Evolutionary conservation across 1,284 basidiomycete genomes (phyloP), one percentile per base, ranked within the genome.

Genomic region (Ganoderma resinaceum): DNA sequence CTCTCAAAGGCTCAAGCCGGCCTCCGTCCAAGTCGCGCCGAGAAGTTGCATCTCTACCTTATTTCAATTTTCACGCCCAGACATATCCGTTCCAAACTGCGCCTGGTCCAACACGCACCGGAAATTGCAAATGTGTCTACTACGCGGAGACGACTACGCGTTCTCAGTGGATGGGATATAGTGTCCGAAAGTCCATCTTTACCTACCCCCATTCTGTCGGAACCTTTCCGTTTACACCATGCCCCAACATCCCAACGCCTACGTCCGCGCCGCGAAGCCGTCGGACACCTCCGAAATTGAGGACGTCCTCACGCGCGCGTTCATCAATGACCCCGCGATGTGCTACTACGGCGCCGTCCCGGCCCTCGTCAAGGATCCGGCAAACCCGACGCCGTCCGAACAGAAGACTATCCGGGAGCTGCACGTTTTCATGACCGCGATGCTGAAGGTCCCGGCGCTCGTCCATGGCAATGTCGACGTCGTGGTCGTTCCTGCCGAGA

Each of bases 321-420:
- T 60, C 58, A 29, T 60, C 12, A 60, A 60, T 16, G 58, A 60
- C 23, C 58, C 58, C 23, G 29, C 58, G 2, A 60, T 60, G 58
- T 40, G 58, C 37, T 60, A 18, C 12, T 60, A 60, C 20, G 35
- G 58, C 38, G 14, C 14, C 7, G 35, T 12, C 8, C 12, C n/a
- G n/a, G 58, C 38, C 6, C n/a, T 60, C 11, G 38, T 60, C 11
- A 26, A 23, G 23, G 58, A 60, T 14, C 35, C 37, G 11, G 58
- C 35, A 26, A 11, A 29, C 37, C 58, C 37, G 11, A 60, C 58
- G 23, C 58, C 12, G 9, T 11, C 38, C 7, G 35, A 60, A 23
- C 23, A 23, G 23, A 38, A 60, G 23, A 37, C 38, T 14, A 38
- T 60, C n/a, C 58, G 23, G 3, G 37, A 18, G 35, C 58, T 60